These are phyloP conservation scores for Chrysanthemum seticuspe DNA, from an alignment of 129 eudicot species.

Conservation along the genomic window DNA sequence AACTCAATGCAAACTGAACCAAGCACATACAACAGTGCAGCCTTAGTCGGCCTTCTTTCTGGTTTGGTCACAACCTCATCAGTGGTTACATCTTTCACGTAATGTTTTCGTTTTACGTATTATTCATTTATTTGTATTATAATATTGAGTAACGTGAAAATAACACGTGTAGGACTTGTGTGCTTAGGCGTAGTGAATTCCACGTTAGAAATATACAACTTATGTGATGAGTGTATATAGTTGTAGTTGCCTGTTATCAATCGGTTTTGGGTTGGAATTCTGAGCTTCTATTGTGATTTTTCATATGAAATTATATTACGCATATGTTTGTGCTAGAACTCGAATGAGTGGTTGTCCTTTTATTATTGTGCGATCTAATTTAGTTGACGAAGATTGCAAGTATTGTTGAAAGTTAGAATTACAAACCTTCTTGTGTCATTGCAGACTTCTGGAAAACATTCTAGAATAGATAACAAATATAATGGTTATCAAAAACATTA, in stretches of 20 bases:
- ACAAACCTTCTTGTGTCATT: no score
- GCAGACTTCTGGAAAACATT: no score
- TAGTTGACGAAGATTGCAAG: background rate
- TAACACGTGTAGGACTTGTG: background rate
- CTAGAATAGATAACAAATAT: no score
- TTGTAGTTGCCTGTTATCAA: constrained; percentile 17
- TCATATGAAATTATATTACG: background rate
- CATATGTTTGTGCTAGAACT: background rate
- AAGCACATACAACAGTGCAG: constrained; percentile 85
- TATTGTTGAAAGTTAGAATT: background rate
- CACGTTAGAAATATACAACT: constrained; percentile 28
- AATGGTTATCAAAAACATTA: no score
- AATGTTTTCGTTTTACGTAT: background rate
- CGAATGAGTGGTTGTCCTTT: background rate
- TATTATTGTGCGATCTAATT: background rate
- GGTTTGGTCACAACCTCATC: constrained; percentile 94
- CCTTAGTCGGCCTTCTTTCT: constrained; percentile 78
- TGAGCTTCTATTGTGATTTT: background rate
- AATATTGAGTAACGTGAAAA: background rate
- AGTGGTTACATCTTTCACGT: constrained; percentile 71
- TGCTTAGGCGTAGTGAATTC: constrained; percentile 23
- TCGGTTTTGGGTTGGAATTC: constrained; percentile 21
- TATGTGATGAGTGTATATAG: constrained; percentile 38
- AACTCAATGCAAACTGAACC: constrained; percentile 96
- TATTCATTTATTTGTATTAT: constrained; percentile 17